A percentile compares a stretch with the other conserved stretches of the same genome.
Conservation (phyloP, 2,329 filamentous ascomycete species). For the Pyrenophora seminiperda region DNA sequence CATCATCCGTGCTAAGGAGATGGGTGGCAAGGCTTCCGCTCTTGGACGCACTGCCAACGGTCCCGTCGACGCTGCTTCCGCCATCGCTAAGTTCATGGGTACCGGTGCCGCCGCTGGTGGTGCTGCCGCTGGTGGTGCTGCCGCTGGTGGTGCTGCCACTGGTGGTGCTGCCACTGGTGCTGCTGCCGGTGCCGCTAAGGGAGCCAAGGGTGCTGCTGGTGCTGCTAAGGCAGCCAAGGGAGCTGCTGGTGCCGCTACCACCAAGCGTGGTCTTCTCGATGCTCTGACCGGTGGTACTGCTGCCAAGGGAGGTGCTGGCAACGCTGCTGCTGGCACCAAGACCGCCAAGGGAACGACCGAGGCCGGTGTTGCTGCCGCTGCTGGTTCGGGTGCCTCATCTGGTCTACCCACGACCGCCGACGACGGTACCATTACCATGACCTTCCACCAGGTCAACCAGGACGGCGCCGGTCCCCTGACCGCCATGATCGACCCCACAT, state of each 20-base stretch:
- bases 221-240: slow-evolving; percentile 10
- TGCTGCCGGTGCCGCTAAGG: background rate
- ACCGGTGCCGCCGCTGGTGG: slow-evolving; percentile 46
- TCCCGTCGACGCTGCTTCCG: slow-evolving; percentile 46
- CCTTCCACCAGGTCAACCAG: slow-evolving; percentile 73
- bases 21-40: slow-evolving; percentile 60
- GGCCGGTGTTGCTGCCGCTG: slow-evolving; percentile 59
- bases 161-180: slow-evolving; percentile 3
- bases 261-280: slow-evolving; percentile 35
- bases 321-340: slow-evolving; percentile 51
- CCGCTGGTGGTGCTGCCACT: slow-evolving; percentile 11
- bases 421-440: slow-evolving; percentile 66
- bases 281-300: slow-evolving; percentile 27
- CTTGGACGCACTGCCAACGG: slow-evolving; percentile 68
- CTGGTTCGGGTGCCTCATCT: slow-evolving; percentile 58
- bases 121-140: slow-evolving; percentile 57
- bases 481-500: slow-evolving; percentile 66
- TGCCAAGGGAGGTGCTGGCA: slow-evolving; percentile 9
- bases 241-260: slow-evolving; percentile 8
- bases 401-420: slow-evolving; percentile 67
- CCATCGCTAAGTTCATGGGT: slow-evolving; percentile 15
- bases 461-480: slow-evolving; percentile 69
- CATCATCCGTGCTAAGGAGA: slow-evolving; percentile 68
- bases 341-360: slow-evolving; percentile 56
- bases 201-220: slow-evolving; percentile 6